Evolutionary conservation across 768 basidiomycete species (phyloP), one percentile per base, ranked within the genome.

Genomic region (Mycena vitilis): DNA sequence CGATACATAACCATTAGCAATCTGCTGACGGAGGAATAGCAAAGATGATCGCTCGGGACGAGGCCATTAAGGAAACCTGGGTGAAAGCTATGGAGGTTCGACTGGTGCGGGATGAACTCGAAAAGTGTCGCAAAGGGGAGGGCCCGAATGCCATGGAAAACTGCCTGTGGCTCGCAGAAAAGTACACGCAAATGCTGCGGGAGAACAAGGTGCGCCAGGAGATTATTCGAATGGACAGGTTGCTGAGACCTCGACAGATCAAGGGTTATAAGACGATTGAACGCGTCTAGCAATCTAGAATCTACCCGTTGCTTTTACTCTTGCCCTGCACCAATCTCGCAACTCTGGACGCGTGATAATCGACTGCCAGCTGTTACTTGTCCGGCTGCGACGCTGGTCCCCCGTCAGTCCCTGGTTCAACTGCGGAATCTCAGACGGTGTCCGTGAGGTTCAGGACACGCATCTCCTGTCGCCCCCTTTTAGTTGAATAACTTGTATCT

Each of bases 101-200:
- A 55, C 84, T 99, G 66, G 95, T 98, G 54, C 89, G 90, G 68
- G 92, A 94, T 65, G 94, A 96, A 78, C 88, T 99, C 62, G 85
- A 88, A 65, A 95, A 94, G 80, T 99, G 96, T 82, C 94, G 96
- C 75, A 86, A 88, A 73, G 85, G 87, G 9, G 96, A 99, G 82
- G 95, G 96, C 38, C 93, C 96, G 45, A 98, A 98, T 80, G 90
- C 94, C 75, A 89, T 94, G 68, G 92, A 96, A 80, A 92, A 89
- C 74, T 98, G 96, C 82, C 90, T 88, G 76, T 92, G 95, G 83
- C 80, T 96, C 53, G 87, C 93, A 53, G 91, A 96, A 68, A 91
- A 90, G 77, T 98, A 98, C 75, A 77, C 90, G 37, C 81, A 81
- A 36, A 93, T 96, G 90, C 81, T 98, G 60, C 81, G 83, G 78